Evolutionary conservation across 305 asterid genomes (phyloP), one percentile per base, ranked within the genome.

Genomic region (Fraxinus angustifolia): DNA sequence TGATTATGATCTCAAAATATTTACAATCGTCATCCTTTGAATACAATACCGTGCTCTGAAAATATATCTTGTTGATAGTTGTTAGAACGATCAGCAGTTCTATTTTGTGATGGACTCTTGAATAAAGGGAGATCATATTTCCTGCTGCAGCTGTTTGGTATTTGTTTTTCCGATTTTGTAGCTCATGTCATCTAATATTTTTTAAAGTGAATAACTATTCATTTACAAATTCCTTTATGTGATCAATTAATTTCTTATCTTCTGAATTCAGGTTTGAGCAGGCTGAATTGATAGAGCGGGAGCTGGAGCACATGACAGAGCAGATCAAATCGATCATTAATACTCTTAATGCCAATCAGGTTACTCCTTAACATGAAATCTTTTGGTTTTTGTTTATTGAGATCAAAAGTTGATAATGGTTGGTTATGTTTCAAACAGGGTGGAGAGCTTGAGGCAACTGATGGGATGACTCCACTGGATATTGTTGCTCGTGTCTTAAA

Each of bases 291-390:
- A 83, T 90, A 76, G 98, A 96, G 88, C 88, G 91, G 79, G 97
- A 90, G 68, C 82, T 93, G 82, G 98, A 92, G 88, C 94, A 96
- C 81, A 93, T 93, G 98, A 89, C 92, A 4, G 97, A 94, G 67
- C 94, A 92, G 80, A 91, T 96, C 81, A 96, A 90, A 83, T 88
- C 97, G 26, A 91, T 94, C 82, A 92, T 96, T 79, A 87, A 90
- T 87, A 84, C 93, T 78, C 87, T 96, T 76, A 94, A 96, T 83
- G 88, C 96, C 75, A 90, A 86, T 85, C 98, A 92, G 90, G 99
- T 91, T 75, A 73, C 84, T 84, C 76, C 79, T 77, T 42, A 56
- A 8, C 53, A 28, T 74, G 8, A 7, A 31, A 33, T 77, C 53
- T 23, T 72, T 78, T n/a, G 4, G 23, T 58, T 77, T 75, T 48